These are phyloP conservation scores for Lagenaria siceraria DNA, from an alignment of 306 rosid genomes.

Conservation along the genomic window DNA sequence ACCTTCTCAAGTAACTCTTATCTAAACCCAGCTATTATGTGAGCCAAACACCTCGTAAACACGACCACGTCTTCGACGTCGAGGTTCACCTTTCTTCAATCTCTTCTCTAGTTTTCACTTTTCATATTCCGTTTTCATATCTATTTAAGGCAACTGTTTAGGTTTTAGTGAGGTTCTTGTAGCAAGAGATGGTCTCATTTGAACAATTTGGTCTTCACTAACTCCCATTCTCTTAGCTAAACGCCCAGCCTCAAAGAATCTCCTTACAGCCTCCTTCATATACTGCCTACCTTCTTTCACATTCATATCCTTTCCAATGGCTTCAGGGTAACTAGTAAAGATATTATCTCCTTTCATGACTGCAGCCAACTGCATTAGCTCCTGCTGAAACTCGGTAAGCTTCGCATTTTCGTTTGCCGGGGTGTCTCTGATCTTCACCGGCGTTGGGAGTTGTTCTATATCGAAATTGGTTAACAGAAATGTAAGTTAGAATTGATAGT, in stretches of 20 bases:
- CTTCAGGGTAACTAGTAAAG: slow-evolving; percentile 49
- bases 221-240: slow-evolving; percentile 76
- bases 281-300: slow-evolving; percentile 71
- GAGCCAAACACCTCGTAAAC: background rate
- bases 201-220: slow-evolving; percentile 53
- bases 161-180: slow-evolving; percentile 25
- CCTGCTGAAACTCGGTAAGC: slow-evolving; percentile 72
- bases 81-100: background rate
- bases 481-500: background rate
- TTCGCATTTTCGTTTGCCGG: slow-evolving; percentile 45
- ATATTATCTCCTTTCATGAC: slow-evolving; percentile 63
- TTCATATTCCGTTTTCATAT: too few species aligned
- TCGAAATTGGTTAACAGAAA: background rate
- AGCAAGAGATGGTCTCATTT: slow-evolving; percentile 84
- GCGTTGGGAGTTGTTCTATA: slow-evolving; percentile 57
- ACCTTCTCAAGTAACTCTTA: background rate
- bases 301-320: slow-evolving; percentile 45
- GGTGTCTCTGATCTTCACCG: slow-evolving; percentile 30
- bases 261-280: slow-evolving; percentile 46
- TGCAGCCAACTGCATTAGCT: slow-evolving; percentile 64
- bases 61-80: background rate
- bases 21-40: background rate
- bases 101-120: background rate
- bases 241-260: slow-evolving; percentile 63
- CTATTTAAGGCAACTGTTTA: slow-evolving; percentile 12